These are phyloP conservation scores for Juglanconis juglandina DNA, from an alignment of 2,329 filamentous ascomycete genomes.

Conservation along the genomic window DNA sequence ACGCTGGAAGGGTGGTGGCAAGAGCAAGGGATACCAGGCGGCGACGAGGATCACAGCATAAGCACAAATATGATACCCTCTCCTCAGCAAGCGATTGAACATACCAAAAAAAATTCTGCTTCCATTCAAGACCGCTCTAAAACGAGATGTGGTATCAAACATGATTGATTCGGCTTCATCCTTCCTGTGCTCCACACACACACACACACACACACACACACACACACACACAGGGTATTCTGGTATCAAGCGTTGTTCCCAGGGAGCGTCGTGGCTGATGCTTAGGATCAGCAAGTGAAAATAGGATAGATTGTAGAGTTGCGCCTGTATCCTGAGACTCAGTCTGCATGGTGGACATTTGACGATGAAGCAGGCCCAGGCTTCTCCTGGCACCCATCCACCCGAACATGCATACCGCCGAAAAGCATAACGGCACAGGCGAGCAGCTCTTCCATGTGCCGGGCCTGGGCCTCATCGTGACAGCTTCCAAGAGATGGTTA, in stretches of 20 bases:
- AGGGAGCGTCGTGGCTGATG: neutral
- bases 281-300: too few species aligned
- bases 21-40: too few species aligned
- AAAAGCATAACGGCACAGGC: too few species aligned
- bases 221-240: neutral
- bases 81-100: neutral
- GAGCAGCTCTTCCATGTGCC: too few species aligned
- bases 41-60: neutral
- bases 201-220: neutral
- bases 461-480: too few species aligned
- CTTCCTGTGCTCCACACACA: neutral
- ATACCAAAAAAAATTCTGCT: neutral
- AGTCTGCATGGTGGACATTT: too few species aligned
- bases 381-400: too few species aligned
- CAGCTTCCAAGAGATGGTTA: too few species aligned
- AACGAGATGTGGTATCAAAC: neutral
- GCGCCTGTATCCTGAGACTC: too few species aligned
- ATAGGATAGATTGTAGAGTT: too few species aligned
- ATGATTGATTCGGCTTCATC: neutral
- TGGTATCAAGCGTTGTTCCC: neutral
- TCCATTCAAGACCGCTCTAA: neutral
- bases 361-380: too few species aligned
- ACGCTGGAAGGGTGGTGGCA: neutral
- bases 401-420: too few species aligned
- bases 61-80: constrained; percentile 5